Conservation (phyloP, 305 asterid genomes). For the Euphrasia arctica region DNA sequence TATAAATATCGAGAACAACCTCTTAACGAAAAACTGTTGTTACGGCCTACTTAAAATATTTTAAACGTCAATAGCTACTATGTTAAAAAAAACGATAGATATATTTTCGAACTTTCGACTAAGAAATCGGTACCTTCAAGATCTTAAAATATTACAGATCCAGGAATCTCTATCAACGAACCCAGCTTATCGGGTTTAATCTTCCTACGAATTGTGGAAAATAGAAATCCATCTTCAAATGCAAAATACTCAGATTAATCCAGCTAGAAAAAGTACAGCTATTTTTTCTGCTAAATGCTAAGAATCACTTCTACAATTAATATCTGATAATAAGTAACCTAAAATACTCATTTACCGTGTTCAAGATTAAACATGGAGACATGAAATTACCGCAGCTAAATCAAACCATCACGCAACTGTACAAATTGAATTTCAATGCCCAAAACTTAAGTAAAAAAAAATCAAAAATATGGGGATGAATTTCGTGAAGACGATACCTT, state of each 20-base stretch:
- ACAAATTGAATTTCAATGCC: neutral
- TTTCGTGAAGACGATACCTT: constrained; percentile 6
- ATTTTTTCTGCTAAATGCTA: neutral
- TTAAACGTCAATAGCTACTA: no score
- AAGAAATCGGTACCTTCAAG: neutral
- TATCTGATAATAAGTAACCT: neutral
- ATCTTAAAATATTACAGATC: neutral
- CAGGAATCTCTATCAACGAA: no score
- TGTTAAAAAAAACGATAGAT: neutral
- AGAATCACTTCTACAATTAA: neutral
- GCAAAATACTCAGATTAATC: neutral
- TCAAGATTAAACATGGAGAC: neutral
- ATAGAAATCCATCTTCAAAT: neutral
- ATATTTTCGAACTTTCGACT: neutral
- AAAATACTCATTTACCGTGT: neutral
- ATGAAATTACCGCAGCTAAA: constrained; percentile 4
- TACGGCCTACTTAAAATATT: neutral
- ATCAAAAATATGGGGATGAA: neutral
- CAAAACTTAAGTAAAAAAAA: neutral
- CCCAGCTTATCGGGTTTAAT: neutral
- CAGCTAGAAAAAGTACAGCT: no score
- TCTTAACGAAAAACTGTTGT: neutral
- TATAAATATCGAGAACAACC: neutral
- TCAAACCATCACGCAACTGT: neutral
- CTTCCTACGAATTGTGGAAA: neutral